A percentile compares a stretch with the other conserved stretches of the same genome.
These are phyloP conservation scores for Russula sp. DNA, from an alignment of 768 basidiomycete genomes.

Conservation along the genomic window DNA sequence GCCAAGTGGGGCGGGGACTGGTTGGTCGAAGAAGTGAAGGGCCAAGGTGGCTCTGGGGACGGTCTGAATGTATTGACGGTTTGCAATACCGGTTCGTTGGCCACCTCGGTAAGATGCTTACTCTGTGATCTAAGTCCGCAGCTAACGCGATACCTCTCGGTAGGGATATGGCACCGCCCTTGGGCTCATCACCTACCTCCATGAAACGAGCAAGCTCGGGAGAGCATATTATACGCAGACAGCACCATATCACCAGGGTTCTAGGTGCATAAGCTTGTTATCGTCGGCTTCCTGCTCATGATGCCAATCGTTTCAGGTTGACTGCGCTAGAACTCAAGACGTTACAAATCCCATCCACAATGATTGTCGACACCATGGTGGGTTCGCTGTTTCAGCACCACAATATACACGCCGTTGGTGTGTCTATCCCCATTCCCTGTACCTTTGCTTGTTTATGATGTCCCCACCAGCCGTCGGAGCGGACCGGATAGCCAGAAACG, in stretches of 20 bases:
- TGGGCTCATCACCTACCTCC: slow-evolving; percentile 86
- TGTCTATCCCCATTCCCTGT: slow-evolving; percentile 24
- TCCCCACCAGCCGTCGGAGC: slow-evolving; percentile 66
- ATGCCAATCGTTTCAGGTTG: slow-evolving; percentile 42
- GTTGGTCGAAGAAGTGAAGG: slow-evolving; percentile 52
- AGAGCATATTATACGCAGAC: slow-evolving; percentile 92
- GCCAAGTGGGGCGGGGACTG: slow-evolving; percentile 81
- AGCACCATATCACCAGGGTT: slow-evolving; percentile 91
- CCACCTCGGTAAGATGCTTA: slow-evolving; percentile 66
- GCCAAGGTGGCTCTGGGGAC: slow-evolving; percentile 36
- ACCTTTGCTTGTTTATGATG: not conserved
- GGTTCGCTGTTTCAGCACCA: slow-evolving; percentile 90
- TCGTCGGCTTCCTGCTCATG: not conserved
- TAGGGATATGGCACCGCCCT: slow-evolving; percentile 95
- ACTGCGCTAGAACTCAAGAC: slow-evolving; percentile 87
- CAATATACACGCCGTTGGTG: slow-evolving; percentile 75
- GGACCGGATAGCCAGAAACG: slow-evolving; percentile 85
- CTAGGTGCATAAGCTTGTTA: slow-evolving; percentile 42
- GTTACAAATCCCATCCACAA: slow-evolving; percentile 76
- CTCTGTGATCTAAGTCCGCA: not conserved
- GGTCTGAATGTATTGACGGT: slow-evolving; percentile 83
- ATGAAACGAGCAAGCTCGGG: slow-evolving; percentile 68
- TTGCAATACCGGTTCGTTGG: slow-evolving; percentile 95
- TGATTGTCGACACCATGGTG: slow-evolving; percentile 98
- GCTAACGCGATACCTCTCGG: not conserved